Evolutionary conservation across 176 grass and related monocot species (phyloP), one percentile per base, ranked within the genome.

Genomic region (Ensete ventricosum): DNA sequence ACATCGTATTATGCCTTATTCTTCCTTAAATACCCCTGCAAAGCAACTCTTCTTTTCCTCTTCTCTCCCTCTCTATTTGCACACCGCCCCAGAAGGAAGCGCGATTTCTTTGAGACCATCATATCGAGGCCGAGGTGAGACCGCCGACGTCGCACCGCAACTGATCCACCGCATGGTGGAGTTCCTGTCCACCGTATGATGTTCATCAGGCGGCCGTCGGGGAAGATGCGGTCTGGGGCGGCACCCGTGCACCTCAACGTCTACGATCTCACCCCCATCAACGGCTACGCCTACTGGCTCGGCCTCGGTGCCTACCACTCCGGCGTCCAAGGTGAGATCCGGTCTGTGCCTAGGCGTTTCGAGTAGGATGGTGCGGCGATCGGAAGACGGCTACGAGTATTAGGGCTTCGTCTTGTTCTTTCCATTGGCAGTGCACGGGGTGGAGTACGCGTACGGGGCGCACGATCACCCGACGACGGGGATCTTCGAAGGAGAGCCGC

Each of bases 271-370:
- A 24, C 62, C 22, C 62, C 62, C 21, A 26, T 64, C 62, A 26
- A 64, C 62, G 62, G 62, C 19, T 64, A 64, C 62, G 62, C 62
- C 22, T 64, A 64, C 62, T 64, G 62, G 62, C 9, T 64, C 10
- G 62, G 62, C 62, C 62, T 64, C 22, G 62, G 62, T 10, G 62
- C 12, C 2, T 64, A 64, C 24, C 62, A 64, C 22, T 64, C 62
- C 21, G 62, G 62, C 62, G 62, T 64, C 62, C 62, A 64, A 64
- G 62, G 62, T 64, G 19, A 21, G 62, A 64, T 26, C 22, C 20
- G 22, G 10, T 64, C 22, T 8, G 1, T 21, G 20, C 21, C 22
- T 19, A 20, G n/a, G 19, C 17, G n/a, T 24, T 26, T 64, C 62
- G n/a, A 21, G 11, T 11, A 19, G 9, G n/a, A 3, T 64, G 8